phyloP scores from a whole-genome alignment of 805 yeast species.

The Monosporozyma siamensis region DNA sequence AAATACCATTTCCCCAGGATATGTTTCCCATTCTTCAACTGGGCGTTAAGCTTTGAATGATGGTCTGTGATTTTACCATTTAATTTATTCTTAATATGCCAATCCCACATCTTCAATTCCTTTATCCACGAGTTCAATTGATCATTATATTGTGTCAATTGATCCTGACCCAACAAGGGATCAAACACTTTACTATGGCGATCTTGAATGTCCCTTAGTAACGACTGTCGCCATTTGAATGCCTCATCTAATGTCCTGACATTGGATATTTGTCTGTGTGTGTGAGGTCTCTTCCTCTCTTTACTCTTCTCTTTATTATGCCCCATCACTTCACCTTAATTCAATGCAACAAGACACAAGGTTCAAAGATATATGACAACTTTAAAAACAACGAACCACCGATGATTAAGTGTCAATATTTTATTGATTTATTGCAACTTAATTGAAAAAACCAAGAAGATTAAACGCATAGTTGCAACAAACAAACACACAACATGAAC shows the following conservation, averaged over 20 bases:
- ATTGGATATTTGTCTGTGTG: slow-evolving; percentile 30
- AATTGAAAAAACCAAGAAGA: no score
- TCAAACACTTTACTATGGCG: slow-evolving; percentile 59
- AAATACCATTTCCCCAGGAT: slow-evolving; percentile 59
- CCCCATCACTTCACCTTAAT: not conserved
- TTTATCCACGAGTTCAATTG: slow-evolving; percentile 53
- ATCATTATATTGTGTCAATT: slow-evolving; percentile 67
- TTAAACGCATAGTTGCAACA: no score
- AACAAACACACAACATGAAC: not conserved
- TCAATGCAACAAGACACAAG: no score
- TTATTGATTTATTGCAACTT: no score
- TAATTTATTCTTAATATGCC: slow-evolving; percentile 47
- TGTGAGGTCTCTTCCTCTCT: not conserved
- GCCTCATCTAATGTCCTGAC: slow-evolving; percentile 54
- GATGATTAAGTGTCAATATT: no score
- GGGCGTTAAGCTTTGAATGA: slow-evolving; percentile 7
- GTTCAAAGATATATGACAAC: no score
- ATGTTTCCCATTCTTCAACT: slow-evolving; percentile 17
- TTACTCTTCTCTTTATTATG: not conserved
- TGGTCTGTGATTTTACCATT: slow-evolving; percentile 42
- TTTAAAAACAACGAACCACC: no score
- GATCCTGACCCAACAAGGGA: slow-evolving; percentile 44
- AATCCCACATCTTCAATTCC: slow-evolving; percentile 73
- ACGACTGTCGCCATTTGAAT: slow-evolving; percentile 56
- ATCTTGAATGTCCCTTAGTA: slow-evolving; percentile 53